phyloP scores from a whole-genome alignment of 1,284 basidiomycete species.

The Ganoderma sinense region DNA sequence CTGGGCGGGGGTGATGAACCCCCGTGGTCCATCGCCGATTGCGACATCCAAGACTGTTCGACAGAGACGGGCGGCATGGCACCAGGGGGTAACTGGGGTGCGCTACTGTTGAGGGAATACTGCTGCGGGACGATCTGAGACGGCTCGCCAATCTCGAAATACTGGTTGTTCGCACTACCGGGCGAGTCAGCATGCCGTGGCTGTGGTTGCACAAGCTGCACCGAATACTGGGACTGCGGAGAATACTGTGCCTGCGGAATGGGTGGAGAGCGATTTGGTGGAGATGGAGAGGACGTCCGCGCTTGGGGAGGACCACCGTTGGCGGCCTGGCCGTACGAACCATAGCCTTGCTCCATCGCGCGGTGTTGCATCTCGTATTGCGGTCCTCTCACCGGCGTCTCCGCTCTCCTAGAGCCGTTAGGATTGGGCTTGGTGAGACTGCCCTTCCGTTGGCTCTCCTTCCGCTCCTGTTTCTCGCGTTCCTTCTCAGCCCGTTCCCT shows the following conservation, averaged over 20 bases:
- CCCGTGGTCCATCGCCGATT: conserved; percentile 28
- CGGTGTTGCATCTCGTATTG: conserved; percentile 94
- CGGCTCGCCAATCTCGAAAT: conserved; percentile 44
- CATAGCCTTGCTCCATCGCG: conserved; percentile 89
- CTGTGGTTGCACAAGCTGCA: conserved; percentile 45
- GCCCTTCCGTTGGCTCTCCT: conserved; percentile 52
- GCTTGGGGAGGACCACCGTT: conserved; percentile 22
- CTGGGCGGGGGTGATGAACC: conserved; percentile 47
- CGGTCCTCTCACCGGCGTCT: conserved; percentile 87
- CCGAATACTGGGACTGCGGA: conserved; percentile 32
- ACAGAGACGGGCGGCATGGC: conserved; percentile 61
- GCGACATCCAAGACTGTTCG: conserved; percentile 42
- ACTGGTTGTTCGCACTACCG: conserved; percentile 39
- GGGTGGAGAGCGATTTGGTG: conserved; percentile 20
- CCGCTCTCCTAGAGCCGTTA: conserved; percentile 73
- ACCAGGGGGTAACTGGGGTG: conserved; percentile 59
- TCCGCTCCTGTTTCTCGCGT: conserved; percentile 52
- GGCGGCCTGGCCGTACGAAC: conserved; percentile 29
- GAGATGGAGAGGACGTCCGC: conserved; percentile 36
- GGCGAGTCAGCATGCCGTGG: conserved; percentile 25
- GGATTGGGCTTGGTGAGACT: conserved; percentile 58
- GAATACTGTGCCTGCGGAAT: conserved; percentile 13
- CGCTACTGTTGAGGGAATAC: conserved; percentile 34
- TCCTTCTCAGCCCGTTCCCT: conserved; percentile 52
- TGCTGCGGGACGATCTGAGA: conserved; percentile 41